Base-by-base conservation (phyloP, 2,329 filamentous ascomycete genomes). In the Fragosphaeria purpurea region DNA sequence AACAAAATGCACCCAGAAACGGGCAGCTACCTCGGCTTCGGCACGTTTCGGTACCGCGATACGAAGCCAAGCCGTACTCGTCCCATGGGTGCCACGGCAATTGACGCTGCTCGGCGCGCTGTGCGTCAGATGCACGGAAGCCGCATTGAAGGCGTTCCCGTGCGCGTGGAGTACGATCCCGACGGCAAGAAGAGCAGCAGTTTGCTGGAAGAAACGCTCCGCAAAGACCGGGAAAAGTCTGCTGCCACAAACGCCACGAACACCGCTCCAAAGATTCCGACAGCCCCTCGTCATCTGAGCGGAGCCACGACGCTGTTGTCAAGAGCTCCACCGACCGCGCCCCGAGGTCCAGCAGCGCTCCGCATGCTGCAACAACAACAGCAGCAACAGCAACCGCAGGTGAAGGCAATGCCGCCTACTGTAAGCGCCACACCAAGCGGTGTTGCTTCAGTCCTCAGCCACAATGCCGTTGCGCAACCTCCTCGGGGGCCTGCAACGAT, bases 1-100 rank as follows among this genome's bases (percentile, higher is more conserved):
- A 96, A 96, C 63, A 91, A 94, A 65, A 91, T 94, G 61, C 89
- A 98, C 66, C 93, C 93, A 7, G 85, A 90, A 52, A 97, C 90
- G 10, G 93, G 93, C 13, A 93, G 88, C 62, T 95, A 94, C 63
- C 77, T 98, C 10, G 93, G 93, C 10, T 90, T 98, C 63, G 95
- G 88, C 57, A 88, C 88, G 12, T 88, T 98, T 62, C 83, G 85
- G 53, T 98, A 94, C 66, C 83, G 85, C 61, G 91, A 97, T 63
- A 72, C 76, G 2, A 76, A 80, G 70, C 66, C 69, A 49, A 64
- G 70, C 72, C 57, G 74, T 67, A 58, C 73, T 70, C 61, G 80
- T 68, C 60, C 71, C 58, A 61, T 70, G 2, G 68, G 76, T 3
- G 70, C 88, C 40, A 77, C 82, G 46, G 93, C 88, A 6, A 80